Conservation (phyloP, 345 rosid genomes). For the Gossypium turneri region DNA sequence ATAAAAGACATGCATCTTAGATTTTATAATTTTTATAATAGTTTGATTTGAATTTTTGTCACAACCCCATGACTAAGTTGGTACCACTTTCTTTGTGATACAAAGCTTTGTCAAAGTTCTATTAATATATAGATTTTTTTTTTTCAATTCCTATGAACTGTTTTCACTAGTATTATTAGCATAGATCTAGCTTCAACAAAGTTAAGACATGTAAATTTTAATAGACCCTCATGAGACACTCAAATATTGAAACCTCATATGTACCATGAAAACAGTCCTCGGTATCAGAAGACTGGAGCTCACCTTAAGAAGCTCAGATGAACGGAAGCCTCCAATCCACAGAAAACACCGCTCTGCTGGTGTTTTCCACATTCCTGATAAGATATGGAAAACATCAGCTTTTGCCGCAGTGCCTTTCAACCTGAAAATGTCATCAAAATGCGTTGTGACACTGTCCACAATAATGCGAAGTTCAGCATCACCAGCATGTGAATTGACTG, state of each 20-base stretch:
- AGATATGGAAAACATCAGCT: constrained; percentile 84
- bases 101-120: neutral
- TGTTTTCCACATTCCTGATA: constrained; percentile 98
- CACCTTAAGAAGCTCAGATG: constrained; percentile 91
- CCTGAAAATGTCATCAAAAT: constrained; percentile 76
- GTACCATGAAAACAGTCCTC: neutral
- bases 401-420: constrained; percentile 80
- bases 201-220: neutral
- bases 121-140: neutral
- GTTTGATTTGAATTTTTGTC: neutral
- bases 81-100: neutral
- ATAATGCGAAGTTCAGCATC: constrained; percentile 73
- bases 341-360: constrained; percentile 94
- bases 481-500: constrained; percentile 42
- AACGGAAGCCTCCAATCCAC: constrained; percentile 97
- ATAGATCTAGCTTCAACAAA: neutral
- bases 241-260: neutral
- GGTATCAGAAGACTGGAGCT: neutral
- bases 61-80: neutral
- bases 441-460: constrained; percentile 59
- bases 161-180: neutral
- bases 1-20: neutral
- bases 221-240: neutral
- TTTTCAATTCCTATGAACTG: neutral
- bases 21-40: neutral